Base-by-base conservation (phyloP, 192 early-diverging fungal species). In the Rhizophagus clarus region DNA sequence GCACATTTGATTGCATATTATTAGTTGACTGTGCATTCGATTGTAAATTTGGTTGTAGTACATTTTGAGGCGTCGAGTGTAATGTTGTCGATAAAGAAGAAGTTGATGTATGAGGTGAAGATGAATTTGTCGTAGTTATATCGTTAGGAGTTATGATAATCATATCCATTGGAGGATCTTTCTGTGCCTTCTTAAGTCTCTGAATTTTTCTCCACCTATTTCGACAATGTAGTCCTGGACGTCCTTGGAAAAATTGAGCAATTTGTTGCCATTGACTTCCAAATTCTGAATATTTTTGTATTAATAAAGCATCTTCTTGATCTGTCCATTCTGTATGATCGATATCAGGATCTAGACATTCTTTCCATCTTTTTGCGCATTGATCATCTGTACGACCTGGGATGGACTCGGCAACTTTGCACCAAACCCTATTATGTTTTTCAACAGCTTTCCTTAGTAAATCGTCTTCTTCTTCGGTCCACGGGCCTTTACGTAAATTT, bases 331-430 rank as follows among this genome's bases (percentile, higher is more conserved):
- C 28, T 12, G 34, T 45, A 56, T 76, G 32, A 51, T 29, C 32
- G 60, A 74, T 74, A 12, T 74, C 85, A 82, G 8, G 89, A 84
- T 31, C 86, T 81, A 47, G 88, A 9, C 93, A 85, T 76, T 93
- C 93, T 45, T 92, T 89, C 91, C 96, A 97, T 34, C 96, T 88
- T 80, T 96, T 96, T 42, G 95, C 94, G 79, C 96, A 97, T 79
- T 96, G 95, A 78, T 94, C 93, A 77, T 94, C 94, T 17, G 93
- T 96, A 22, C 96, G 86, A 22, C 95, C 95, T 6, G 86, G 84
- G 64, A 97, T 92, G 72, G 86, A 86, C 79, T 92, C 89, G 20
- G 95, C 92, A 51, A 97, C 93, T 56, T 90, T 89, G 74, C 91
- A 92, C 96, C 96, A 97, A 86, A 94, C 90, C 45, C 89, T 88